Evolutionary conservation across 2,329 filamentous ascomycete species (phyloP).

Genomic region (Claviceps sp.): DNA sequence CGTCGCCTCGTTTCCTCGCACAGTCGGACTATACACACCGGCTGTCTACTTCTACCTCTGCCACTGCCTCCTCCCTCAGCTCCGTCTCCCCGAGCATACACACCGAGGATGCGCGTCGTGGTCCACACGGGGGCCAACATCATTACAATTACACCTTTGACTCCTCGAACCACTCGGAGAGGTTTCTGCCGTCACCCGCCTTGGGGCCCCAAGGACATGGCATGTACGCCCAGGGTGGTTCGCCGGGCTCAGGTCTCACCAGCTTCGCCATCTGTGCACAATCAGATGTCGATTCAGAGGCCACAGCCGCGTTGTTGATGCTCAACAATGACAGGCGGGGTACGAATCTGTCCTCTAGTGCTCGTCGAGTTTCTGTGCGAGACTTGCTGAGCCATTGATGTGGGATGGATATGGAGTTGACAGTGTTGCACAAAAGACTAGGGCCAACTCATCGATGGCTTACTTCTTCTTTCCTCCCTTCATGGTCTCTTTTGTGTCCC

Average conservation of each 20-base stretch:
- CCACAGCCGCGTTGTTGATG: constrained; percentile 78
- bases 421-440: no score
- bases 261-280: constrained; percentile 44
- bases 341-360: constrained; percentile 16
- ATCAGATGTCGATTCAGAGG: constrained; percentile 56
- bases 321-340: constrained; percentile 64
- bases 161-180: no score
- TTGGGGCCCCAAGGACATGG: constrained; percentile 36
- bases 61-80: no score
- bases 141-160: constrained; percentile 32
- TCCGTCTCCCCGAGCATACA: constrained; percentile 39
- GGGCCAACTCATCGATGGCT: no score
- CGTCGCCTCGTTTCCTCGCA: constrained; percentile 32
- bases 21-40: constrained; percentile 22
- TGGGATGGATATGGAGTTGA: no score
- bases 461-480: no score
- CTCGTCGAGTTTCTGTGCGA: constrained; percentile 38
- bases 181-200: constrained; percentile 30
- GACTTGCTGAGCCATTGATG: constrained; percentile 39
- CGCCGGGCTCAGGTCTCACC: constrained; percentile 40
- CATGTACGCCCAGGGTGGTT: constrained; percentile 26
- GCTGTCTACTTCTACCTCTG: constrained; percentile 11
- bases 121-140: constrained; percentile 36
- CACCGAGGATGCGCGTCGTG: constrained; percentile 28
- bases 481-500: no score